Evolutionary conservation across 345 rosid species (phyloP), one percentile per base, ranked within the genome.

Genomic region (Dipteronia sinensis): DNA sequence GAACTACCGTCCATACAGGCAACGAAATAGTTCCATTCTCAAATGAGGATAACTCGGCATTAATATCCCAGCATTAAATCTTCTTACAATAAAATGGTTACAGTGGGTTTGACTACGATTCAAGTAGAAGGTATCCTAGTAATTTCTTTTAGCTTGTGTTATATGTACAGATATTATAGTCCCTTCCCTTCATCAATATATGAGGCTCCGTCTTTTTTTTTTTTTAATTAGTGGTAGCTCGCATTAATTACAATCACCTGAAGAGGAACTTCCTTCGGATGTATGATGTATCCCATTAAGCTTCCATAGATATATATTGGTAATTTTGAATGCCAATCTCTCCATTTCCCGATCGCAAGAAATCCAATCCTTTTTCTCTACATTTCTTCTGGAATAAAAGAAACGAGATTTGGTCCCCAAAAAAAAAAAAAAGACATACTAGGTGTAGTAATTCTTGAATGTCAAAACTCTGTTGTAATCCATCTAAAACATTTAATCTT

Each of bases 151-250:
- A 67, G 76, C 74, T 70, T 77, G 71, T 63, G 80, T 47, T 66
- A 23, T 80, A 82, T 87, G 88, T 87, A 87, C 85, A 87, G 90
- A 82, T 85, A 31, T 42, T 80, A 82, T 83, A 85, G 82, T 71
- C 79, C 78, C 76, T 73, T 83, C 10, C 78, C 76, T 73, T 83
- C 10, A 77, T 83, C 74, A 78, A 82, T 82, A 84, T 71, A 76
- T 71, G 82, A 77, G 82, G 82, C 63, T 62, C 38, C 38, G 6
- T 34, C 6, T 34, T 34, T 22, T 67, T 78, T 76, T 69, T 46
- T 66, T 20, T 75, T 42, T 73, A 65, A 22, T 69, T 53, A 25
- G 70, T 5, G 56, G 70, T 73, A 55, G 44, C 62, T 73, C 22
- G 61, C 79, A 53, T 42, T 34, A 22, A 19, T 56, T 83, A 78